A percentile compares a stretch with the other conserved stretches of the same genome.
Evolutionary conservation across 169 alveolate species (phyloP).

Genomic region (Eimeria maxima): DNA sequence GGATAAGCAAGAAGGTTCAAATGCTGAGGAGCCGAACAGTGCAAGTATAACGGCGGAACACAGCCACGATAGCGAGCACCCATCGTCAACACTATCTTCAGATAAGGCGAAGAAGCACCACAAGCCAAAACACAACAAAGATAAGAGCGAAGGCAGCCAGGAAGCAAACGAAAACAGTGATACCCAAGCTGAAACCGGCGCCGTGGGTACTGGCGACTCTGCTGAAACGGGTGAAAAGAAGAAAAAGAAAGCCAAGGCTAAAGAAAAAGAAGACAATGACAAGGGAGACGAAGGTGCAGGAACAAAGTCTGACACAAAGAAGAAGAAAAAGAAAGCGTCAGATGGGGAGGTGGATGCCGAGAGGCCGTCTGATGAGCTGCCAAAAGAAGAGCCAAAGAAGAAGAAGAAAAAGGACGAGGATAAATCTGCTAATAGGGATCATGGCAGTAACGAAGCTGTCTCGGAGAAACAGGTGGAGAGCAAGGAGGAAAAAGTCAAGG

Average conservation of each 20-base stretch:
- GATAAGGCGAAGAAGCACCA: slow-evolving; percentile 62
- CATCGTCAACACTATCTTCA: background rate
- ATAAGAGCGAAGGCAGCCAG: slow-evolving; percentile 17
- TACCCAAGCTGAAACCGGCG: background rate
- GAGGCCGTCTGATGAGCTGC: background rate
- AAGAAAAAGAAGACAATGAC: background rate
- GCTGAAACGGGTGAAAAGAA: slow-evolving; percentile 17
- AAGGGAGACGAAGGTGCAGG: background rate
- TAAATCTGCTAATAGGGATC: background rate
- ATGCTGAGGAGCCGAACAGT: background rate
- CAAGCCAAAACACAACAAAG: slow-evolving; percentile 55
- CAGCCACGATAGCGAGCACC: slow-evolving; percentile 17
- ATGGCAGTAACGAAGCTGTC: background rate
- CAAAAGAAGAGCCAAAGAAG: slow-evolving; percentile 17
- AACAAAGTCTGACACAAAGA: slow-evolving; percentile 37
- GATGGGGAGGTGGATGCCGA: background rate
- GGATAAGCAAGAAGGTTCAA: slow-evolving; percentile 21
- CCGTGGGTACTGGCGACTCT: background rate
- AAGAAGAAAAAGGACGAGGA: slow-evolving; percentile 25
- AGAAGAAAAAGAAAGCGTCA: slow-evolving; percentile 26
- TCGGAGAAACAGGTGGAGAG: background rate
- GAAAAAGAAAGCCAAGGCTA: slow-evolving; percentile 5
- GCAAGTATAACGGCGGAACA: background rate
- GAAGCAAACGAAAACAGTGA: background rate
- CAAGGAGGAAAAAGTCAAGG: slow-evolving; percentile 32